phyloP scores from a whole-genome alignment of 768 basidiomycete species.

The Favolaschia claudopus region DNA sequence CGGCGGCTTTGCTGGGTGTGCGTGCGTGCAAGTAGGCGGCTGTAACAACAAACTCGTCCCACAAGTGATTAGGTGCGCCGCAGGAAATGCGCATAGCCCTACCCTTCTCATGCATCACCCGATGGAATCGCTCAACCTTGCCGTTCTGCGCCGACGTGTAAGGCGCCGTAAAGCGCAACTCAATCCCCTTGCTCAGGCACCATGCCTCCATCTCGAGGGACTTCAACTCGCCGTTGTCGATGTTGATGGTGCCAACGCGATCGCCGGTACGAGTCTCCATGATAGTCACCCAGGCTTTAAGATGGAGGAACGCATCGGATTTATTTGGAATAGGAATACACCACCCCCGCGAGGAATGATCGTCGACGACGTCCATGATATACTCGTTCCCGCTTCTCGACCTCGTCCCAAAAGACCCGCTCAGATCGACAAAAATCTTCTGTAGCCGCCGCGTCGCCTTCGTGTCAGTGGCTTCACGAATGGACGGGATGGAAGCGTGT shows the following conservation, averaged over 20 bases:
- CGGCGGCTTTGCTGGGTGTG: constrained; percentile 23
- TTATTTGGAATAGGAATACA: constrained; percentile 42
- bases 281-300: constrained; percentile 39
- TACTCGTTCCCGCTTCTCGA: constrained; percentile 35
- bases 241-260: constrained; percentile 21
- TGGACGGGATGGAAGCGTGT: constrained; percentile 38
- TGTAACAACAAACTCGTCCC: constrained; percentile 44
- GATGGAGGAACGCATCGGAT: constrained; percentile 26
- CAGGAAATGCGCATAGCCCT: constrained; percentile 36
- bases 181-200: constrained; percentile 20
- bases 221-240: constrained; percentile 36
- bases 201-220: constrained; percentile 14
- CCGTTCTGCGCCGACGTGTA: constrained; percentile 48
- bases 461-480: constrained; percentile 31
- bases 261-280: constrained; percentile 30
- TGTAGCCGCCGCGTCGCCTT: constrained; percentile 34
- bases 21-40: constrained; percentile 35
- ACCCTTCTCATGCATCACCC: constrained; percentile 38
- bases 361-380: constrained; percentile 44
- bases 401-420: constrained; percentile 29
- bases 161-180: constrained; percentile 34
- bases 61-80: constrained; percentile 33
- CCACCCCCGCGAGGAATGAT: constrained; percentile 38
- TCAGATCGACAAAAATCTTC: constrained; percentile 41
- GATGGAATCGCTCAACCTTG: constrained; percentile 42